phyloP scores from a whole-genome alignment of 75 land plant genomes.

The Pinus albicaulis region DNA sequence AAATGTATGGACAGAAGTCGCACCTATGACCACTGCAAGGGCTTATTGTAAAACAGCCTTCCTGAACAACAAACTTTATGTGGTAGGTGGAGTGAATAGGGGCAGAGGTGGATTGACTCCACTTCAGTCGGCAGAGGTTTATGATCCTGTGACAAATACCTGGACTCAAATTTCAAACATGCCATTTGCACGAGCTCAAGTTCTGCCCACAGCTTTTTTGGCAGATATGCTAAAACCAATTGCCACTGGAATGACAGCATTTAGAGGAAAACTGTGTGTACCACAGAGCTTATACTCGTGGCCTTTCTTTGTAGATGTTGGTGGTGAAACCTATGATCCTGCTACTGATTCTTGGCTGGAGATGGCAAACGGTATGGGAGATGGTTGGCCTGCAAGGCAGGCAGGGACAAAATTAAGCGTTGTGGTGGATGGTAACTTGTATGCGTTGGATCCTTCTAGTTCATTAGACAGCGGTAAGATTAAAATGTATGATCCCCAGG shows the following conservation, averaged over 20 bases:
- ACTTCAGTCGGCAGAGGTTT: conserved; percentile 90
- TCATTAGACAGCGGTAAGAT: conserved; percentile 76
- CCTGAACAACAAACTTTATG: conserved; percentile 84
- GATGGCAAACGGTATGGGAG: conserved; percentile 98
- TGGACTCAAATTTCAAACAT: conserved; percentile 83
- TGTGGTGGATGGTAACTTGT: conserved; percentile 81
- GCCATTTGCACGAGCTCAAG: conserved; percentile 89
- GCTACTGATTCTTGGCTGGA: conserved; percentile 68
- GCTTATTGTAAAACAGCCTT: conserved; percentile 94
- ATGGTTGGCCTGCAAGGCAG: conserved; percentile 97
- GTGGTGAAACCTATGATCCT: conserved; percentile 95
- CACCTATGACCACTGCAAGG: conserved; percentile 74
- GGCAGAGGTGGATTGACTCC: conserved; percentile 85
- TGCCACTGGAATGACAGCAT: conserved; percentile 94
- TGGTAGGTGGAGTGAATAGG: conserved; percentile 89
- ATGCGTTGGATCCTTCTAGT: conserved; percentile 90
- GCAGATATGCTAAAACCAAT: conserved; percentile 96
- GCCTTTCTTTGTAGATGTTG: conserved; percentile 99
- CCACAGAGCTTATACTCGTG: conserved; percentile 96
- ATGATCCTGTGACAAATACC: conserved; percentile 67
- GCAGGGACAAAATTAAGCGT: conserved; percentile 94
- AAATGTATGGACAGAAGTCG: conserved; percentile 73
- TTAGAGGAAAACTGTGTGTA: conserved; percentile 74
- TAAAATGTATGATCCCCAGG: conserved; percentile 80
- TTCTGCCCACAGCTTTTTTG: conserved; percentile 74